Conservation (phyloP, 2,329 filamentous ascomycete species). For the Fusarium verrucosum region DNA sequence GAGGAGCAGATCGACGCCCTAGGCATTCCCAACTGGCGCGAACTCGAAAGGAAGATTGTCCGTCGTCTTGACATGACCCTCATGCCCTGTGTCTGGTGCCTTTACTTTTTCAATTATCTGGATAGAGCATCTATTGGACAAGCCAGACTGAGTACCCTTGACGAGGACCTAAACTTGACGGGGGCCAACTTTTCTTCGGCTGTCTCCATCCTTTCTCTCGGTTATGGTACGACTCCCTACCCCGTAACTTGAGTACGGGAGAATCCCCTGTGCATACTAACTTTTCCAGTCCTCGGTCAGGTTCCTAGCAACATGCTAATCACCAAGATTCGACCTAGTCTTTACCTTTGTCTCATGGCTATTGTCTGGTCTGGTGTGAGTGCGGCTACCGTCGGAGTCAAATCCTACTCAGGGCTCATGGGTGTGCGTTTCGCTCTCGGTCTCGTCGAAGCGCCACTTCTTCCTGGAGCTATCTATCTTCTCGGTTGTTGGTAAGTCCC, state of each 20-base stretch:
- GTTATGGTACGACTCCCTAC: not conserved
- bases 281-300: not conserved
- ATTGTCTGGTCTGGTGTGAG: conserved; percentile 16
- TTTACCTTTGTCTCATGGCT: conserved; percentile 11
- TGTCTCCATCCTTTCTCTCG: conserved; percentile 18
- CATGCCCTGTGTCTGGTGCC: conserved; percentile 21
- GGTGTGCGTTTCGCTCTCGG: conserved; percentile 14
- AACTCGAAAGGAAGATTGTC: conserved; percentile 20
- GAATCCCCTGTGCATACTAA: not conserved
- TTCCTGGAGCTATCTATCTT: conserved; percentile 11
- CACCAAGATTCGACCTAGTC: conserved; percentile 13
- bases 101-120: conserved; percentile 23
- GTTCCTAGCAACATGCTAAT: conserved; percentile 20
- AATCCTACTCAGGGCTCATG: conserved; percentile 14
- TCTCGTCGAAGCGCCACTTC: conserved; percentile 13
- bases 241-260: too few species aligned
- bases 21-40: conserved; percentile 7
- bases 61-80: conserved; percentile 16
- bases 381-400: conserved; percentile 2
- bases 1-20: conserved; percentile 20
- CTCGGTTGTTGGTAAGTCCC: conserved; percentile 6
- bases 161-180: not conserved
- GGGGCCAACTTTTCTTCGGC: conserved; percentile 16
- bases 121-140: conserved; percentile 17
- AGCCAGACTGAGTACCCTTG: conserved; percentile 1